Base-by-base conservation (phyloP, 169 alveolate genomes). In the Fabrea salina region DNA sequence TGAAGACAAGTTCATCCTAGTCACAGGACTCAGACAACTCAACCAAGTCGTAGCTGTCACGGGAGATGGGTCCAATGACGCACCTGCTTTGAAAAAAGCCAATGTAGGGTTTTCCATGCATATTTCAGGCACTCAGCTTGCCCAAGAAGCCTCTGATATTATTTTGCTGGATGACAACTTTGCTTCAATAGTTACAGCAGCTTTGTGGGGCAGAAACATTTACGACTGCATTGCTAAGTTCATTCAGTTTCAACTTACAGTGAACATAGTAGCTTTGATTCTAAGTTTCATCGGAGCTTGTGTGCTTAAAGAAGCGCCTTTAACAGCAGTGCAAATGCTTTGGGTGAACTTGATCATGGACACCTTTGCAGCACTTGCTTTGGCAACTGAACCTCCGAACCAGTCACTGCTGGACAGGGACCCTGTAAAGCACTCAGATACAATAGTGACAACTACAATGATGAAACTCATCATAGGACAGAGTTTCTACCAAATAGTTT, bases 81-180 rank as follows among this genome's bases (percentile, higher is more conserved):
- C 98, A 3, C 98, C 98, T 84, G 97, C 97, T 13, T 82, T 94
- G 40, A 88, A 85, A 64, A 93, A 93, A 75, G 94, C 97, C 13
- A 98, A 97, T 86, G 97, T 97, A 2, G 99, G 99, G 32, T 94
- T 97, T 74, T 96, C 98, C 50, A 96, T 96, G 99, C 98, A 98
- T 41, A 95, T 95, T 39, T 94, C 97, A 71, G 97, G 98, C 54
- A 94, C 99, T 41, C 94, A 92, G 68, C 84, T 92, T 33, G 92
- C 95, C n/a, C 88, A 89, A 68, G 92, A 89, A 64, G 95, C 95
- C 43, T 90, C 95, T 13, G 96, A 89, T 75, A 89, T 92, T 22
- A 88, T 92, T 54, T 71, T 92, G 44, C 70, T 92, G 6, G 95
- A 92, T 82, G 96, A 92, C 82, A 86, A 91, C 66, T 92, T 92